These are phyloP conservation scores for Diversispora epigaea DNA, from an alignment of 192 early-diverging fungal genomes.

Conservation along the genomic window DNA sequence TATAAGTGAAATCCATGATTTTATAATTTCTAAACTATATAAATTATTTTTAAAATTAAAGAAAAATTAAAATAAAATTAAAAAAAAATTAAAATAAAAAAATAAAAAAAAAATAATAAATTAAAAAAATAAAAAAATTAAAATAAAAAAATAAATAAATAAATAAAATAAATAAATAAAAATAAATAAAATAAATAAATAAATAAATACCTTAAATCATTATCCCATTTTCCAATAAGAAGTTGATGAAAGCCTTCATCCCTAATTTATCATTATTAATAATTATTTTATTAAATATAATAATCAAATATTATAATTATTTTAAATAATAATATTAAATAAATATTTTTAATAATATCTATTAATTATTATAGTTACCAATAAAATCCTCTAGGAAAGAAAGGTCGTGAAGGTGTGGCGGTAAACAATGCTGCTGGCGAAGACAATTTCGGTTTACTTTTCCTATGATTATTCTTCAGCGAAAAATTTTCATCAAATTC, in stretches of 20 bases:
- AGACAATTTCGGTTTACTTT: constrained; percentile 56
- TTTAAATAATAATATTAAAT: neutral
- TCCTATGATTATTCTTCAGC: constrained; percentile 36
- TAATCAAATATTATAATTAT: neutral
- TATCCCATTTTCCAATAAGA: constrained; percentile 83
- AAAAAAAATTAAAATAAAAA: neutral
- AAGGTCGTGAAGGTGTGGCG: constrained; percentile 83
- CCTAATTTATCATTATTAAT: too few relatives aligned
- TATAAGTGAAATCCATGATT: constrained; percentile 76
- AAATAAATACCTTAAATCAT: constrained; percentile 62
- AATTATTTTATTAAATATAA: neutral
- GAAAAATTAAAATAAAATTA: neutral
- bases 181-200: neutral
- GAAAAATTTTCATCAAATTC: constrained; percentile 52
- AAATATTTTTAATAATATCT: neutral
- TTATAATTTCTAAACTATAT: constrained; percentile 74
- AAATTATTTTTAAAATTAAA: neutral
- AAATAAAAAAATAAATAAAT: neutral
- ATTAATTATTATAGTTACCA: constrained; percentile 51
- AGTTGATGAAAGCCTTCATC: constrained; percentile 93
- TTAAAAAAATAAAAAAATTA: too few relatives aligned
- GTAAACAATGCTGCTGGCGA: constrained; percentile 73
- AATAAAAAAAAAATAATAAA: neutral
- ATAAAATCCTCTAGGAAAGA: constrained; percentile 95
- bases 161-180: constrained; percentile 17